These are phyloP conservation scores for Hypoxylon crocopeplum DNA, from an alignment of 495 filamentous ascomycete species.

Conservation along the genomic window DNA sequence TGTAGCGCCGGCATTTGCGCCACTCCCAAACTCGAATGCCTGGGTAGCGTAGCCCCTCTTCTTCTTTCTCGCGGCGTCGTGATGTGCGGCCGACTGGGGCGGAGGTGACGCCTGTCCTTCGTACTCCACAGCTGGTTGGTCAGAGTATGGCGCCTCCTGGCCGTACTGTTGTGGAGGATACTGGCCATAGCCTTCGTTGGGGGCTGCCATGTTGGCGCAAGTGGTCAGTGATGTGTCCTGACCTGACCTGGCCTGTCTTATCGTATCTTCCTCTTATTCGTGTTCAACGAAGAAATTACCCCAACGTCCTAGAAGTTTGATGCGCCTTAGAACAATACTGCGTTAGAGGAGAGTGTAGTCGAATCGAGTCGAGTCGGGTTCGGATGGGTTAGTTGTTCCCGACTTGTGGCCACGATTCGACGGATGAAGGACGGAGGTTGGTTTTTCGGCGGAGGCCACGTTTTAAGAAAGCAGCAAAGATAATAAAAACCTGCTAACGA, in stretches of 20 bases:
- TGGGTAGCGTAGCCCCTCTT: constrained; percentile 93
- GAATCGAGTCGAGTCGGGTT: constrained; percentile 4
- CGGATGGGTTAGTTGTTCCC: constrained; percentile 4
- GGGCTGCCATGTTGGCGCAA: constrained; percentile 58
- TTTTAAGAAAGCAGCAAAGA: constrained; percentile 16
- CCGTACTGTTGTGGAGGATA: constrained; percentile 70
- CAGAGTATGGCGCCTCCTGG: constrained; percentile 51
- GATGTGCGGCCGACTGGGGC: constrained; percentile 47
- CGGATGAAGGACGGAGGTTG: constrained; percentile 12
- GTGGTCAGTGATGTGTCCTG: constrained; percentile 21
- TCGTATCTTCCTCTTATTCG: constrained; percentile 11
- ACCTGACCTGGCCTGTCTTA: constrained; percentile 6
- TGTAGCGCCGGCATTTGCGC: constrained; percentile 78
- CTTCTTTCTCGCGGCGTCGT: constrained; percentile 71
- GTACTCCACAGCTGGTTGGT: constrained; percentile 44
- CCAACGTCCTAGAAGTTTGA: constrained; percentile 3
- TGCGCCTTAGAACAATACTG: not conserved
- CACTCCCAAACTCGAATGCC: constrained; percentile 90
- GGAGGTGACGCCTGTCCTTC: constrained; percentile 49
- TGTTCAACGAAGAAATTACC: not conserved
- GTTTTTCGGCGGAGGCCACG: constrained; percentile 31
- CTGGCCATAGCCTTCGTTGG: constrained; percentile 63
- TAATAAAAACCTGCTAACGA: constrained; percentile 3
- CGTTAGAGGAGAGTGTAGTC: not conserved
- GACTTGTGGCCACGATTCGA: constrained; percentile 34